Evolutionary conservation across 2,329 filamentous ascomycete genomes (phyloP), one percentile per base, ranked within the genome.

Genomic region (Diaporthe vaccinii): DNA sequence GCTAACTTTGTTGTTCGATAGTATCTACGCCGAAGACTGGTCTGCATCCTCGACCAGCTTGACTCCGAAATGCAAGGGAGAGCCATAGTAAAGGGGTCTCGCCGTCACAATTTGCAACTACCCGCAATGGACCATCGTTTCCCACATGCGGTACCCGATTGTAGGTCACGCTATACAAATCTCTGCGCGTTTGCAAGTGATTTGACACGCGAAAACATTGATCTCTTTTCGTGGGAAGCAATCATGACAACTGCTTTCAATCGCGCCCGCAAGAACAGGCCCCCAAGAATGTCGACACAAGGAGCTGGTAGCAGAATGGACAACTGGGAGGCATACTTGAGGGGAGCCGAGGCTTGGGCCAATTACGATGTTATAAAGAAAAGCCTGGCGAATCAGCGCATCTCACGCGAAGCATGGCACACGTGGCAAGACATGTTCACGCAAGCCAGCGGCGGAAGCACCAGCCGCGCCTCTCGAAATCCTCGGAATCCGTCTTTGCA

Each of bases 301-400:
- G 8, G 39, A 15, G 25, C 2, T 28, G 49, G 17, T 2, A 22
- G 9, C 20, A 15, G 8, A 22, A 34, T 22, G 14, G n/a, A 31
- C 22, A 57, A 17, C n/a, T 69, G 67, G 34, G 12, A 22, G 31
- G 49, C 34, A 31, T 57, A 69, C 39, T 36, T 69, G 49, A 57
- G 34, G 10, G 67, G 67, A 41, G 67, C 67, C 8, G 7, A 28
- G 39, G 67, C 67, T 3, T 69, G 67, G 65, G 36, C 41, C 3
- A 28, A 69, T 4, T 8, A 51, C 31, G 3, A 39, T 12, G 3
- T 59, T n/a, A n/a, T 59, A 36, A 17, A 14, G 28, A 39, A 39
- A 39, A 59, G 31, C 20, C 20, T 39, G 8, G 20, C 9, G 20
- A 20, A 14, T 39, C 8, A 14, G 57, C 20, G 20, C 36, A 22